Evolutionary conservation across 106 monocot genomes (phyloP).

Genomic region (Vanilla planifolia): DNA sequence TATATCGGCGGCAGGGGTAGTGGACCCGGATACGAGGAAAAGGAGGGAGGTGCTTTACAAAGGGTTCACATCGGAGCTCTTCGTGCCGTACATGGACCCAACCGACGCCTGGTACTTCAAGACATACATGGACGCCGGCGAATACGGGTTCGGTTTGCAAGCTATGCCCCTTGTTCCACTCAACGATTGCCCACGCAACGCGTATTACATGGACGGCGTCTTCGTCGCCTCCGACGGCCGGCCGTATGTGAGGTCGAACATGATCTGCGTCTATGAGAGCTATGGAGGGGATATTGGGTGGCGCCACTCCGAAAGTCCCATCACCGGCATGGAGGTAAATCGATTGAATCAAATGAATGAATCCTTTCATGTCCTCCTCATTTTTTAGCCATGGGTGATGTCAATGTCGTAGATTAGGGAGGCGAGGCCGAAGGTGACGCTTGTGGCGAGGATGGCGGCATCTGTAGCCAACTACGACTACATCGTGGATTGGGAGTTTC

Average conservation of each 20-base stretch:
- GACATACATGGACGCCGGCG: constrained; percentile 96
- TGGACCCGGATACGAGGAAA: constrained; percentile 53
- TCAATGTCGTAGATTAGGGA: constrained; percentile 49
- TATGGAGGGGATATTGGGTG: constrained; percentile 83
- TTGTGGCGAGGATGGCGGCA: constrained; percentile 90
- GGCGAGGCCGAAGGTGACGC: constrained; percentile 87
- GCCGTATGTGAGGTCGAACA: constrained; percentile 59
- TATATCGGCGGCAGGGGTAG: constrained; percentile 34
- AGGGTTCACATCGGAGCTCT: constrained; percentile 77
- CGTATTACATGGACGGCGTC: constrained; percentile 71
- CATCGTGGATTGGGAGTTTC: constrained; percentile 97
- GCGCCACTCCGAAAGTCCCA: constrained; percentile 89
- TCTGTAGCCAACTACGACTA: constrained; percentile 97
- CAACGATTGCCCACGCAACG: constrained; percentile 86
- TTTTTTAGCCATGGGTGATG: not conserved
- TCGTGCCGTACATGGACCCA: constrained; percentile 98
- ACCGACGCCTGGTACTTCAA: constrained; percentile 96
- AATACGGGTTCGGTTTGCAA: constrained; percentile 91
- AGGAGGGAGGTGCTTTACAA: constrained; percentile 57
- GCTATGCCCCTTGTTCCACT: constrained; percentile 85
- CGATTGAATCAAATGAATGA: not conserved
- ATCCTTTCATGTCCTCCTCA: not conserved
- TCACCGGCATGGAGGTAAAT: constrained; percentile 64
- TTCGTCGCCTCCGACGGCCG: constrained; percentile 67
- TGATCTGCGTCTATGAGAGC: constrained; percentile 81